Evolutionary conservation across 2,329 filamentous ascomycete genomes (phyloP).

Genomic region (Fonsecaea pedrosoi): DNA sequence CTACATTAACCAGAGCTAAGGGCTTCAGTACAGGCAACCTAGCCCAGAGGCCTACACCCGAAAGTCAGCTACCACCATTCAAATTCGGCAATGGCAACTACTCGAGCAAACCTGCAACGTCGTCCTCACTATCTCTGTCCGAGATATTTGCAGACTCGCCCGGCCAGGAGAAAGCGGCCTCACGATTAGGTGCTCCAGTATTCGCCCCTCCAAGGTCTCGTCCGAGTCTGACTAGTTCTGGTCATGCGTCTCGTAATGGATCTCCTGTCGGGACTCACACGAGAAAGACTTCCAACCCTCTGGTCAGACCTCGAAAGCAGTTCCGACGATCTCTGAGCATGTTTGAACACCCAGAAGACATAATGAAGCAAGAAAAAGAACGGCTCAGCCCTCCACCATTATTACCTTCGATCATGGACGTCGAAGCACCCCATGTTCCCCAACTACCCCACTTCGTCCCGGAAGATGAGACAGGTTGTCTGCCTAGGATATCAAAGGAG

Average conservation of each 20-base stretch:
- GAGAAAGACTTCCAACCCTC: constrained; percentile 74
- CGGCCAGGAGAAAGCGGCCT: constrained; percentile 56
- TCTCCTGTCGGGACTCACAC: constrained; percentile 75
- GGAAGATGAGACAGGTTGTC: constrained; percentile 79
- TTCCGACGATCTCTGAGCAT: constrained; percentile 94
- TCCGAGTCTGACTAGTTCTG: constrained; percentile 21
- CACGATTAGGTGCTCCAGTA: constrained; percentile 44
- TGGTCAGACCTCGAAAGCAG: constrained; percentile 80
- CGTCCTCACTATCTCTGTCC: constrained; percentile 71
- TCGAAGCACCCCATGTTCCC: constrained; percentile 69
- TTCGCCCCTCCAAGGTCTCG: constrained; percentile 33
- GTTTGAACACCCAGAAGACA: constrained; percentile 90
- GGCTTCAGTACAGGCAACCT: constrained; percentile 73
- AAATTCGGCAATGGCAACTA: constrained; percentile 70
- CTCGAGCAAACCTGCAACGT: constrained; percentile 56
- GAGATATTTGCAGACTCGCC: constrained; percentile 85
- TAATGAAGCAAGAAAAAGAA: constrained; percentile 78
- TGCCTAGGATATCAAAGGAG: constrained; percentile 82
- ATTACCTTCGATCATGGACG: constrained; percentile 79
- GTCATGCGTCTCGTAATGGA: constrained; percentile 65
- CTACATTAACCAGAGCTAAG: constrained; percentile 77
- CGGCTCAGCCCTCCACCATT: constrained; percentile 54
- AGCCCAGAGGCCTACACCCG: constrained; percentile 65
- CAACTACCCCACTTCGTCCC: constrained; percentile 83
- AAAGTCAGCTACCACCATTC: constrained; percentile 74